Evolutionary conservation across 2,329 filamentous ascomycete genomes (phyloP), one percentile per base, ranked within the genome.

Genomic region (Fusarium citri): DNA sequence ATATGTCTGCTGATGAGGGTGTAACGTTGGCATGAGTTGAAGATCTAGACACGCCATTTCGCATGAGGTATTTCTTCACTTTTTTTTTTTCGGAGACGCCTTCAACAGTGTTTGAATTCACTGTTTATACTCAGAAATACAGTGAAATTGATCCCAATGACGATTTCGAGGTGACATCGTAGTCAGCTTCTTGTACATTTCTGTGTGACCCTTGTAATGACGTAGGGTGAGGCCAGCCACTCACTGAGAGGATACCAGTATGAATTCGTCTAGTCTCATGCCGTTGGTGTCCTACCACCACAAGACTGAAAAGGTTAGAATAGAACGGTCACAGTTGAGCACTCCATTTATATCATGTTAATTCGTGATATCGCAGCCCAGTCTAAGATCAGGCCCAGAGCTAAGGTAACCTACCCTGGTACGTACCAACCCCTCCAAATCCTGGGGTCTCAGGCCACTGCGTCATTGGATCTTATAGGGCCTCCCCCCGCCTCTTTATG

Each of bases 381-480:
- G 30, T 23, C 25, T 25, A 15, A 31, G 18, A 26, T 31, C 40
- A 55, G 40, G 51, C 41, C 53, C 26, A 26, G 23, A 47, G 43
- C 46, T 18, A 43, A 28, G 25, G 18, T 22, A 49, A 50, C 22
- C 34, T 37, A 37, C 34, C 16, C n/a, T 23, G 28, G 68, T 71
- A 71, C 68, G 68, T 71, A 71, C 68, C 41, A 45, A 25, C 58
- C 51, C 64, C 54, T 68, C 58, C 42, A 58, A 66, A 64, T 65
- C 64, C 55, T 65, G 60, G 64, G 58, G 61, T 54, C 50, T 68
- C 51, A 65, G 59, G 66, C 69, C 66, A 71, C 66, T 72, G 69
- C 70, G 69, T 72, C 70, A 72, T 72, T 72, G 68, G 70, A 63
- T 60, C 58, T 63, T 45, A 66, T 45, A 60, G 54, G 34, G 47